Percentiles rank a stretch among this genome's conserved stretches.
Conservation (phyloP, 805 yeast genomes). For the Priceomyces carsonii region DNA sequence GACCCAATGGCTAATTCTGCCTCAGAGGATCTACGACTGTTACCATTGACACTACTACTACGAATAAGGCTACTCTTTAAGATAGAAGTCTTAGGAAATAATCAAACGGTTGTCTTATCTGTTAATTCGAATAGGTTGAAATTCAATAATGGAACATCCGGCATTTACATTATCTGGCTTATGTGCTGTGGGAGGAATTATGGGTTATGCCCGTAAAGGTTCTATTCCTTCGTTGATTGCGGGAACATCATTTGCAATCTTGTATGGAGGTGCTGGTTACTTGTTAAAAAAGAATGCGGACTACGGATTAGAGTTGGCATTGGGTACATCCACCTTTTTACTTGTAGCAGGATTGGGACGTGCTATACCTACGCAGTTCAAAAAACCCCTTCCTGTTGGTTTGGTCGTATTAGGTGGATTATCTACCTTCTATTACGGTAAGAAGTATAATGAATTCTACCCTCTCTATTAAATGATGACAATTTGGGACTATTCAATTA, state of each 20-base stretch:
- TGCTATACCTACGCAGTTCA: conserved; percentile 56
- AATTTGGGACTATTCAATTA: too few relatives aligned
- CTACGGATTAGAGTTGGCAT: conserved; percentile 78
- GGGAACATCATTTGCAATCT: conserved; percentile 60
- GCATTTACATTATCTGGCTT: conserved; percentile 70
- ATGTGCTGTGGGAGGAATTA: conserved; percentile 66
- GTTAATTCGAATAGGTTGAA: too few relatives aligned
- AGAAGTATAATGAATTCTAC: conserved; percentile 76
- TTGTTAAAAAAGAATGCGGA: conserved; percentile 70
- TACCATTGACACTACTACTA: too few relatives aligned
- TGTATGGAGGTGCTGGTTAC: conserved; percentile 74
- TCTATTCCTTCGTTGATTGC: conserved; percentile 81
- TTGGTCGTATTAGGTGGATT: conserved; percentile 63
- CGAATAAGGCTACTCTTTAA: too few relatives aligned
- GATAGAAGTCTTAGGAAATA: too few relatives aligned
- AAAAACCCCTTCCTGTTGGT: conserved; percentile 74
- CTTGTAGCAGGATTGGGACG: conserved; percentile 74
- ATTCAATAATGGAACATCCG: conserved; percentile 73
- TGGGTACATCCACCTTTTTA: conserved; percentile 67
- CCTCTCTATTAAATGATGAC: conserved; percentile 3
- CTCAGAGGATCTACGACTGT: too few relatives aligned
- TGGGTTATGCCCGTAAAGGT: conserved; percentile 66
- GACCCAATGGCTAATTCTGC: too few relatives aligned
- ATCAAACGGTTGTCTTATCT: too few relatives aligned
- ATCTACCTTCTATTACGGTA: conserved; percentile 67